Conservation (phyloP, 192 early-diverging fungal genomes). For the Coemansia sp. region DNA sequence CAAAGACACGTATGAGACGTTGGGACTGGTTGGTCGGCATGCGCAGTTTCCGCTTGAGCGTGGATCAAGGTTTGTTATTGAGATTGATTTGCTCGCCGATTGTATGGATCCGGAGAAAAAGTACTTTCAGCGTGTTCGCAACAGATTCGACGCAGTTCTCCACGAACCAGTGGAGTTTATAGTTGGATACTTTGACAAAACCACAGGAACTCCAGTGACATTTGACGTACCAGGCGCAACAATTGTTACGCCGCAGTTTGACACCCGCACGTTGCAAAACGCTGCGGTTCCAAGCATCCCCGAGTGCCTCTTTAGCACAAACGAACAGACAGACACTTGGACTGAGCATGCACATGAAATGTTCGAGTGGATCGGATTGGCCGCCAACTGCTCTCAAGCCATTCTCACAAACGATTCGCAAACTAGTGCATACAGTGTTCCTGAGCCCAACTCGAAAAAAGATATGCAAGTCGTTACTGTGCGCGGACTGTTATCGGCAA, state of each 20-base stretch:
- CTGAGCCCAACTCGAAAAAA: background rate
- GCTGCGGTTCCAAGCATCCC: slow-evolving; percentile 12
- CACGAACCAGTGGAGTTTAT: slow-evolving; percentile 22
- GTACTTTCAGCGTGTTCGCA: slow-evolving; percentile 30
- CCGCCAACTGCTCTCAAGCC: slow-evolving; percentile 11
- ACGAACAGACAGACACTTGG: slow-evolving; percentile 23
- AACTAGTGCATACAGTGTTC: slow-evolving; percentile 22
- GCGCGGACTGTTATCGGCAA: slow-evolving; percentile 31
- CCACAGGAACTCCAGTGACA: slow-evolving; percentile 23
- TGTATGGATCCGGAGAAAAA: slow-evolving; percentile 37
- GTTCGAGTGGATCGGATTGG: slow-evolving; percentile 50
- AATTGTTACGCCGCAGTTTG: background rate
- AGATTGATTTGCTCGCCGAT: slow-evolving; percentile 23
- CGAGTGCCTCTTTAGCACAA: background rate
- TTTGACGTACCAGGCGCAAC: slow-evolving; percentile 32
- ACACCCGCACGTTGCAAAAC: background rate
- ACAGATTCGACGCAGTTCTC: slow-evolving; percentile 23
- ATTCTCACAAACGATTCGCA: background rate
- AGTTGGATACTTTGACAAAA: slow-evolving; percentile 19
- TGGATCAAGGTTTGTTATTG: slow-evolving; percentile 31
- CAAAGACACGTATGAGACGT: slow-evolving; percentile 47
- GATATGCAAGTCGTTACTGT: slow-evolving; percentile 14
- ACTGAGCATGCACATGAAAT: slow-evolving; percentile 27
- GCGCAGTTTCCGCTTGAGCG: slow-evolving; percentile 41
- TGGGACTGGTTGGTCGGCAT: slow-evolving; percentile 26